Evolutionary conservation across 345 rosid species (phyloP).

Genomic region (Orychophragmus violaceus): DNA sequence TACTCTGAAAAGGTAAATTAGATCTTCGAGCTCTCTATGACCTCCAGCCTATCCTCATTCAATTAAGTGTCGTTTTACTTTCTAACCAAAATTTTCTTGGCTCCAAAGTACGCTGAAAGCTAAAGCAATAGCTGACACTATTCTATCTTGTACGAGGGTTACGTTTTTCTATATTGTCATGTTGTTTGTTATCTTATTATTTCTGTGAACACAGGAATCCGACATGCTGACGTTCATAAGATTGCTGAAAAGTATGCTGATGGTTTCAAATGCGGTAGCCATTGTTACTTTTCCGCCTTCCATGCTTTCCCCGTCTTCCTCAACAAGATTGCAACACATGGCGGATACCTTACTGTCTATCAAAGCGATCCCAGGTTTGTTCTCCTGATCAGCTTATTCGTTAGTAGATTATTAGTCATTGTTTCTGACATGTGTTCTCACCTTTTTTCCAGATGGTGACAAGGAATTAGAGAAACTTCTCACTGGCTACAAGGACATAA

Average conservation of each 20-base stretch:
- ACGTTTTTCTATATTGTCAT: not conserved
- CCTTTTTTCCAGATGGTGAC: slow-evolving; percentile 55
- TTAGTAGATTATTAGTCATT: not conserved
- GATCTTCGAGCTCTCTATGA: slow-evolving; percentile 11
- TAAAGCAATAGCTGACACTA: not conserved
- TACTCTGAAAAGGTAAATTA: slow-evolving; percentile 55
- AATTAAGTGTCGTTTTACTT: not conserved
- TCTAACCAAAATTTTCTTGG: not conserved
- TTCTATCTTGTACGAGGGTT: not conserved
- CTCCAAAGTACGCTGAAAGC: not conserved
- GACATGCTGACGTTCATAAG: slow-evolving; percentile 75
- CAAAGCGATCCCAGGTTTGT: slow-evolving; percentile 72
- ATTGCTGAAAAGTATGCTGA: slow-evolving; percentile 66
- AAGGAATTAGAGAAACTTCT: slow-evolving; percentile 73
- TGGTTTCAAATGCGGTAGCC: slow-evolving; percentile 77
- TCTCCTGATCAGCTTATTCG: slow-evolving; percentile 1
- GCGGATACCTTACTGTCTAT: slow-evolving; percentile 82
- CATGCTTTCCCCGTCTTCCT: slow-evolving; percentile 56
- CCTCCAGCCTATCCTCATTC: not conserved
- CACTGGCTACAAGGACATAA: slow-evolving; percentile 88
- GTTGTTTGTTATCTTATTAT: not conserved
- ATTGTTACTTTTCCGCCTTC: slow-evolving; percentile 68
- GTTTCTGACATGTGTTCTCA: not conserved
- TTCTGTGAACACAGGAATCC: slow-evolving; percentile 57
- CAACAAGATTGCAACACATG: slow-evolving; percentile 85